phyloP scores from a whole-genome alignment of 2,329 filamentous ascomycete species.

The Trichoderma cornu-damae region DNA sequence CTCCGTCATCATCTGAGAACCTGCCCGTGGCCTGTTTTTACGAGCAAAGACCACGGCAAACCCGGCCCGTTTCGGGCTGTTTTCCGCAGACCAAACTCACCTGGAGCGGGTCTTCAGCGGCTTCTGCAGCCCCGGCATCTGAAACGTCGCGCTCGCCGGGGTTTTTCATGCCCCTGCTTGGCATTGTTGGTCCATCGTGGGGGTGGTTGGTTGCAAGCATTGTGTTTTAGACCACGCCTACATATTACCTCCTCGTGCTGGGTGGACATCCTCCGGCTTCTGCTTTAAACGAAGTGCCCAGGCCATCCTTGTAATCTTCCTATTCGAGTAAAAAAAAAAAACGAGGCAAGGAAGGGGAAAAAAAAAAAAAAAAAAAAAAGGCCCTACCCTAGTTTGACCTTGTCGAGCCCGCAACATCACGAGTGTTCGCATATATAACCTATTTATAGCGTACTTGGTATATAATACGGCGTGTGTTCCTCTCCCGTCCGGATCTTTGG shows the following conservation, averaged over 20 bases:
- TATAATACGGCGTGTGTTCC: background rate
- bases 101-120: slow-evolving; percentile 23
- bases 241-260: background rate
- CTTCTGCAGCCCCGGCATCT: background rate
- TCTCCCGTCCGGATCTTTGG: background rate
- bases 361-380: background rate
- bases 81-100: background rate
- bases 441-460: background rate
- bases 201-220: background rate
- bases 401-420: background rate
- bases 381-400: background rate
- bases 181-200: background rate
- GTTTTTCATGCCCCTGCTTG: background rate
- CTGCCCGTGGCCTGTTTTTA: background rate
- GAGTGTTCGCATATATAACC: background rate
- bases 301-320: slow-evolving; percentile 6
- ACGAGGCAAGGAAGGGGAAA: too few relatives aligned
- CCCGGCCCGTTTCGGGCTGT: background rate
- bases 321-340: background rate
- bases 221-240: background rate
- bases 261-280: slow-evolving; percentile 1
- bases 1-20: background rate
- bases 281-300: background rate
- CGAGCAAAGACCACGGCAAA: background rate
- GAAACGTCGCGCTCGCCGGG: slow-evolving; percentile 8